A percentile compares a stretch with the other conserved stretches of the same genome.
phyloP scores from a whole-genome alignment of 2,329 filamentous ascomycete species.

The Huntiella moniliformis region DNA sequence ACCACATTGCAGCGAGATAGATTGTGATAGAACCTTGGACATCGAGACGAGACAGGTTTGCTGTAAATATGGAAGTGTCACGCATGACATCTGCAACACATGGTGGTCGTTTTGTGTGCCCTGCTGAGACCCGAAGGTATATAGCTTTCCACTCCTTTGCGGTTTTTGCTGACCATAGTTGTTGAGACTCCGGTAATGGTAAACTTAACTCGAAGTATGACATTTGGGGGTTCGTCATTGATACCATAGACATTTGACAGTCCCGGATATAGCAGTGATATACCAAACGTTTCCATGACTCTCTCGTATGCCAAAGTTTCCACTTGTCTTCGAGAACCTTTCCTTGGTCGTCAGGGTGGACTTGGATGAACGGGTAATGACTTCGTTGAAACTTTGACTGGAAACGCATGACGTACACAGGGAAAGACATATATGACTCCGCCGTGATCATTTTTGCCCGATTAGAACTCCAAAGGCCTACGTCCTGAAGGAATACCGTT shows the following conservation, averaged over 20 bases:
- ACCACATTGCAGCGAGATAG: constrained; percentile 48
- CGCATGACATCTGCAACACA: constrained; percentile 37
- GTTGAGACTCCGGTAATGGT: constrained; percentile 41
- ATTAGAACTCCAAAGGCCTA: constrained; percentile 36
- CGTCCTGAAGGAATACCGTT: constrained; percentile 28
- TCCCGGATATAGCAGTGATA: constrained; percentile 49
- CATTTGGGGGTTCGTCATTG: constrained; percentile 44
- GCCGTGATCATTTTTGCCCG: constrained; percentile 37
- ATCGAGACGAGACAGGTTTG: constrained; percentile 33
- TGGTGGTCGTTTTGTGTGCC: constrained; percentile 25
- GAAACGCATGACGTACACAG: constrained; percentile 34
- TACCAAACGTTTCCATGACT: constrained; percentile 48
- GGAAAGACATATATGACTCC: constrained; percentile 29
- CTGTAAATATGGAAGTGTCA: constrained; percentile 32
- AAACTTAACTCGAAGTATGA: constrained; percentile 51
- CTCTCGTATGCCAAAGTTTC: constrained; percentile 42
- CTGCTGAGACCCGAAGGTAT: constrained; percentile 27
- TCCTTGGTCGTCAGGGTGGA: constrained; percentile 35
- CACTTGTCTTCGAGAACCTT: constrained; percentile 43
- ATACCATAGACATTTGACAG: constrained; percentile 46
- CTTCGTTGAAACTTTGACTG: constrained; percentile 39
- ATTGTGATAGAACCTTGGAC: constrained; percentile 36
- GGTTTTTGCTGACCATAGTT: constrained; percentile 46
- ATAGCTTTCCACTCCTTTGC: constrained; percentile 45
- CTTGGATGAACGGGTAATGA: constrained; percentile 31